These are phyloP conservation scores for Kregervanrija delftensis DNA, from an alignment of 805 yeast genomes.

Conservation along the genomic window DNA sequence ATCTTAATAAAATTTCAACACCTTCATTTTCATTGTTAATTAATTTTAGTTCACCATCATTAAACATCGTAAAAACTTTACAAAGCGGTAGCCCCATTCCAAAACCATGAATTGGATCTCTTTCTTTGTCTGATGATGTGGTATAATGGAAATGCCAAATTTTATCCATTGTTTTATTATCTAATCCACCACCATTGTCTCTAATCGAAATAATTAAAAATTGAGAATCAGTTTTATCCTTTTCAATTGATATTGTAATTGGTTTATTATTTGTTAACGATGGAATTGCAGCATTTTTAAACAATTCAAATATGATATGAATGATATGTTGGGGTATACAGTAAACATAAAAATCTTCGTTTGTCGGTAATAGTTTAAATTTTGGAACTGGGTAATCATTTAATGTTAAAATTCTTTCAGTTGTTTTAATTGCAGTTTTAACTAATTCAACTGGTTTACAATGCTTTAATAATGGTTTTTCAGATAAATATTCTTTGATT, in stretches of 20 bases:
- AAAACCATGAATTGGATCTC: conserved; percentile 26
- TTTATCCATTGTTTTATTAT: conserved; percentile 11
- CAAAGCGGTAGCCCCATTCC: conserved; percentile 30
- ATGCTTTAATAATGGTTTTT: conserved; percentile 11
- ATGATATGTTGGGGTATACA: conserved; percentile 25
- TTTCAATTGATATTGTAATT: conserved; percentile 11
- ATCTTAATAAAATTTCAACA: conserved; percentile 16
- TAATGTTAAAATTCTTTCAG: conserved; percentile 17
- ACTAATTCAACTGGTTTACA: conserved; percentile 11
- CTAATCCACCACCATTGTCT: conserved; percentile 27
- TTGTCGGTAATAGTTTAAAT: conserved; percentile 6
- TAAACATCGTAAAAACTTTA: conserved; percentile 21
- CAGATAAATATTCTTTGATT: conserved; percentile 17
- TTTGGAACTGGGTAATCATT: conserved; percentile 27
- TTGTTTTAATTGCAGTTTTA: conserved; percentile 15
- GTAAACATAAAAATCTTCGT: conserved; percentile 4
- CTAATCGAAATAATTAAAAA: conserved; percentile 15
- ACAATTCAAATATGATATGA: conserved; percentile 26
- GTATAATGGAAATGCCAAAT: conserved; percentile 29
- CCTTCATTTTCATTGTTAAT: conserved; percentile 18
- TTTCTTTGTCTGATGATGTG: conserved; percentile 14
- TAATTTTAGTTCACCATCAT: conserved; percentile 19
- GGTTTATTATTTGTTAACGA: conserved; percentile 17
- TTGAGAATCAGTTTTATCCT: conserved; percentile 4
- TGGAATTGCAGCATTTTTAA: conserved; percentile 26